Conservation (phyloP, 352 stramenopile genomes). For the Phytophthora fragariaefolia region DNA sequence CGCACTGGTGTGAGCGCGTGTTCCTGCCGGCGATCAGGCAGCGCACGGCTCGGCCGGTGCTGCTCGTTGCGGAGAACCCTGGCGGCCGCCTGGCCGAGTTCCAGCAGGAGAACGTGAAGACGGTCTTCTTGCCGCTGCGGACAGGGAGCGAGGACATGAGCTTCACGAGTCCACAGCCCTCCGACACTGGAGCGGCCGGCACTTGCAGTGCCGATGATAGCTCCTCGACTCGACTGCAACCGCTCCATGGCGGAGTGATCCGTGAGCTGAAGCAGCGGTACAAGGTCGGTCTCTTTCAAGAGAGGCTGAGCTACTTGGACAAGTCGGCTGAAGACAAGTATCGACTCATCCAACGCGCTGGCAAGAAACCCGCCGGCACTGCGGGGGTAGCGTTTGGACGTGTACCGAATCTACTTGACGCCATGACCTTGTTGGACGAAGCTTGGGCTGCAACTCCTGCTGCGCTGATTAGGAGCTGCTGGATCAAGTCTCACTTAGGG, state of each 20-base stretch:
- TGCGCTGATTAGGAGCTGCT: conserved; percentile 35
- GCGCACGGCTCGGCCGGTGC: conserved; percentile 48
- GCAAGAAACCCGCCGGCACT: conserved; percentile 41
- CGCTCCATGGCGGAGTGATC: conserved; percentile 44
- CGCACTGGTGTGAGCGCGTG: conserved; percentile 56
- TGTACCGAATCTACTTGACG: conserved; percentile 49
- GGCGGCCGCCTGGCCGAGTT: conserved; percentile 47
- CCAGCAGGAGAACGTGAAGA: conserved; percentile 45
- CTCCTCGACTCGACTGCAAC: conserved; percentile 33
- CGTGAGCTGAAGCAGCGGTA: conserved; percentile 61
- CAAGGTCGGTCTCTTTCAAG: conserved; percentile 57
- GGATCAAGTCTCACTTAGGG: conserved; percentile 42
- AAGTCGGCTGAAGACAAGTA: conserved; percentile 50
- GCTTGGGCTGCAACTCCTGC: conserved; percentile 41
- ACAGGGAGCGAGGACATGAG: conserved; percentile 4
- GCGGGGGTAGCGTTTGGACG: conserved; percentile 46
- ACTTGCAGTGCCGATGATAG: not conserved
- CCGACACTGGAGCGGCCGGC: too few relatives aligned
- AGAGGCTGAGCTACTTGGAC: conserved; percentile 51
- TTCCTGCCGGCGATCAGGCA: conserved; percentile 55
- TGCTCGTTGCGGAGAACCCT: conserved; percentile 57
- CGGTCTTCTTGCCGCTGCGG: conserved; percentile 46
- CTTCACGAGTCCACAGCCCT: conserved; percentile 6
- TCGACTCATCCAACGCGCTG: conserved; percentile 46
- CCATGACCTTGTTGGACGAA: conserved; percentile 51